Percentiles rank a stretch among this genome's conserved stretches.
These are phyloP conservation scores for Sambucus nigra DNA, from an alignment of 129 eudicot genomes.

Conservation along the genomic window DNA sequence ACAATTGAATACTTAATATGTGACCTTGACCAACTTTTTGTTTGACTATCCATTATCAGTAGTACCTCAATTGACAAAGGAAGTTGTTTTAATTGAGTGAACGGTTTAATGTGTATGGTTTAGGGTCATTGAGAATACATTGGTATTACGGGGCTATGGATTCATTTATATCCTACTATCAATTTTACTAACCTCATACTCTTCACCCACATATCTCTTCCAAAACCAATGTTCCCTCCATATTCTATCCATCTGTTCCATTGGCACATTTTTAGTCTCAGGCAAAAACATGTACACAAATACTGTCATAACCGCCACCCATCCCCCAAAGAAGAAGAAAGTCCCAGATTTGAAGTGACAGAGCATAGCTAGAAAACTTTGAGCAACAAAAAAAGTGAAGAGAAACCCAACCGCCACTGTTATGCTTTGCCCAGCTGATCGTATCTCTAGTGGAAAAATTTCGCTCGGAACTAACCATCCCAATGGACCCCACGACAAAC, in stretches of 20 bases:
- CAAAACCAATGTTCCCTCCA: slow-evolving; percentile 51
- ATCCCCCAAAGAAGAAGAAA: slow-evolving; percentile 52
- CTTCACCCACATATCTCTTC: slow-evolving; percentile 24
- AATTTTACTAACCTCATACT: slow-evolving; percentile 1
- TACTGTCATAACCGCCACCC: slow-evolving; percentile 36
- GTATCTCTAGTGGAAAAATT: slow-evolving; percentile 38
- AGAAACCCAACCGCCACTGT: slow-evolving; percentile 32
- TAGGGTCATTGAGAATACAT: too few relatives aligned
- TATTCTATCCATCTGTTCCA: slow-evolving; percentile 34
- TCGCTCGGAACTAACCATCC: slow-evolving; percentile 54
- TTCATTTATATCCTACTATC: not conserved
- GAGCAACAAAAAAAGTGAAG: slow-evolving; percentile 35
- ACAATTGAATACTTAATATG: too few relatives aligned
- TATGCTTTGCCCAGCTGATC: slow-evolving; percentile 45
- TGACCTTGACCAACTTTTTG: too few relatives aligned
- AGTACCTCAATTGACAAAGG: too few relatives aligned
- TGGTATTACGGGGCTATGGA: too few relatives aligned
- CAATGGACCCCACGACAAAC: slow-evolving; percentile 54
- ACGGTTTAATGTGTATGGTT: too few relatives aligned
- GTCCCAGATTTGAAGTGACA: slow-evolving; percentile 35
- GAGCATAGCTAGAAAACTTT: slow-evolving; percentile 33
- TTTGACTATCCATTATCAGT: too few relatives aligned
- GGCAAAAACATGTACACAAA: slow-evolving; percentile 41
- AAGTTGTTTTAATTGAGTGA: too few relatives aligned
- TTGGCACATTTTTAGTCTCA: slow-evolving; percentile 40